phyloP scores from a whole-genome alignment of 148 eudicot species.

The Persicaria maculosa region DNA sequence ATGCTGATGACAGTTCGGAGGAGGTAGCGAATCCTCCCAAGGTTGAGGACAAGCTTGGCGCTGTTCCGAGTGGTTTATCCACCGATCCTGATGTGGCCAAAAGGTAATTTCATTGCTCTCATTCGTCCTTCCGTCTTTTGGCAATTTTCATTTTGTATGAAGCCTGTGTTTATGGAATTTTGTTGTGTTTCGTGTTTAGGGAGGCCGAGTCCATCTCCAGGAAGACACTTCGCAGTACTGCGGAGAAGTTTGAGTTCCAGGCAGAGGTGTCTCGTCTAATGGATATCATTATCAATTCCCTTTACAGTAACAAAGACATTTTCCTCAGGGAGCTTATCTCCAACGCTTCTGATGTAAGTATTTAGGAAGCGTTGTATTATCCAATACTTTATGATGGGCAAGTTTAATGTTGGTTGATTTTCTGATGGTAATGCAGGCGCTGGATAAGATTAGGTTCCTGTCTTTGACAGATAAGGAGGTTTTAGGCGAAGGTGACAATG shows the following conservation, averaged over 20 bases:
- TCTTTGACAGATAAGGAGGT: conserved; percentile 89
- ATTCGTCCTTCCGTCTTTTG: neutral
- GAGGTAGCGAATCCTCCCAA: conserved; percentile 72
- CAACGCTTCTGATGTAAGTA: conserved; percentile 96
- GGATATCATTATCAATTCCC: conserved; percentile 95
- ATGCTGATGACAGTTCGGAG: conserved; percentile 71
- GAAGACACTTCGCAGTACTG: conserved; percentile 67
- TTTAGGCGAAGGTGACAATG: conserved; percentile 79
- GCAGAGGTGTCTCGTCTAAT: conserved; percentile 99
- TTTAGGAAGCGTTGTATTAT: neutral
- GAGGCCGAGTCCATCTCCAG: conserved; percentile 92
- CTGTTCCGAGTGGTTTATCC: conserved; percentile 79
- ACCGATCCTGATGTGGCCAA: conserved; percentile 91
- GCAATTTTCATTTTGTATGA: neutral
- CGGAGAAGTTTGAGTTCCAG: conserved; percentile 97
- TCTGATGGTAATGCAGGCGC: conserved; percentile 47
- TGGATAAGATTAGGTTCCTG: conserved; percentile 93
- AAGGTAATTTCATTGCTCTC: conserved; percentile 32
- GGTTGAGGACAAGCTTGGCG: conserved; percentile 87
- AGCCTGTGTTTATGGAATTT: neutral
- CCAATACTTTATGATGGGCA: neutral
- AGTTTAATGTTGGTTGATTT: neutral
- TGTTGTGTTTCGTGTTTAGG: conserved; percentile 23
- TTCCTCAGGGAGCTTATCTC: conserved; percentile 95
- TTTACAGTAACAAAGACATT: conserved; percentile 96